Conservation (phyloP, 2,329 filamentous ascomycete genomes). For the Botryotinia globosa region DNA sequence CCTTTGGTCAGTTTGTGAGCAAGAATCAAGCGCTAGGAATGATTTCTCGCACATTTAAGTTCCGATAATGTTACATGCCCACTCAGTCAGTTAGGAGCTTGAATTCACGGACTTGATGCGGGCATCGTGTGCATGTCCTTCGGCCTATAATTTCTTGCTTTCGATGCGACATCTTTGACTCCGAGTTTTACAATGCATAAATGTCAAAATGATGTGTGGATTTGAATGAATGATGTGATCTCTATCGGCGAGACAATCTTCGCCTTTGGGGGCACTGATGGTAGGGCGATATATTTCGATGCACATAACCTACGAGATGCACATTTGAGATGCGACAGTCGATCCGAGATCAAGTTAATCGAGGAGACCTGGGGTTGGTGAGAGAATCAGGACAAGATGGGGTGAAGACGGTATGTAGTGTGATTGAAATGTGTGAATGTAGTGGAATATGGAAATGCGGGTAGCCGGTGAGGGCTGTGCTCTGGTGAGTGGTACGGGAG, state of each 20-base stretch:
- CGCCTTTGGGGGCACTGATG: not conserved
- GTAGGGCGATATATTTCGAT: not conserved
- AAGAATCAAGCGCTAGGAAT: not conserved
- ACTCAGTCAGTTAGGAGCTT: not conserved
- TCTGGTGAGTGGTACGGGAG: not conserved
- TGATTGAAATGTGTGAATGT: not conserved
- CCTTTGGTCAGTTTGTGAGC: not conserved
- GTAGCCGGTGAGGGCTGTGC: not conserved
- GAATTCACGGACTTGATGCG: not conserved
- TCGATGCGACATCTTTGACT: not conserved
- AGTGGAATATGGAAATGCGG: not conserved
- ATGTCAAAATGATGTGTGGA: not conserved
- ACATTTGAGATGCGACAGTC: not conserved
- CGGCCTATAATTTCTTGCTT: not conserved
- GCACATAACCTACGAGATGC: not conserved
- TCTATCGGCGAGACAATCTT: not conserved
- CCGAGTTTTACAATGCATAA: not conserved
- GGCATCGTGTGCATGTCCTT: not conserved
- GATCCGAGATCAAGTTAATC: not conserved
- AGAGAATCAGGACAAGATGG: not conserved
- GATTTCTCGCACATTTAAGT: not conserved
- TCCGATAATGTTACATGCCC: not conserved
- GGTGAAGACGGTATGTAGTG: not conserved
- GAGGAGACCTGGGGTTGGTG: not conserved
- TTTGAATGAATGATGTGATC: accelerated